phyloP scores from a whole-genome alignment of 2,329 filamentous ascomycete species.

The Fusarium anguioides region DNA sequence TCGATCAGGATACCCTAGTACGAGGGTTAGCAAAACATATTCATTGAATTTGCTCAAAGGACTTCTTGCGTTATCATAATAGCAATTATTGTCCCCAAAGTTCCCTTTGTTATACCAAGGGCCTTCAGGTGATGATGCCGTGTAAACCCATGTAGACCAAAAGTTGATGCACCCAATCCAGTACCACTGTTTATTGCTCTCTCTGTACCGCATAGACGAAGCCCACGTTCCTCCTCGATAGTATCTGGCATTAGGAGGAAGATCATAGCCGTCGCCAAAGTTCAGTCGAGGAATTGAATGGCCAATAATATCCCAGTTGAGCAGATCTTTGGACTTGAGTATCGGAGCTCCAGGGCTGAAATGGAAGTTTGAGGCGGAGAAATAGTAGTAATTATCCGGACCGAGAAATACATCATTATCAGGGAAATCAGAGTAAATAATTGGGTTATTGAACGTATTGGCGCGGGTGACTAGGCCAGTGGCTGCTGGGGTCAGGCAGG shows the following conservation, averaged over 20 bases:
- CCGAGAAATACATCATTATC: constrained; percentile 50
- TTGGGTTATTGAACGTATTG: constrained; percentile 54
- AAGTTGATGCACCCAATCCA: constrained; percentile 63
- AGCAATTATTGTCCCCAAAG: too few relatives aligned
- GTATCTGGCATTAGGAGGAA: constrained; percentile 52
- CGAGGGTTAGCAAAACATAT: too few relatives aligned
- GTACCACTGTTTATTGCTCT: constrained; percentile 62
- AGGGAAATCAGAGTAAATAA: constrained; percentile 65
- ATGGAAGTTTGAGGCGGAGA: constrained; percentile 66
- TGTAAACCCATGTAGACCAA: too few relatives aligned
- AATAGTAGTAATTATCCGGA: constrained; percentile 61
- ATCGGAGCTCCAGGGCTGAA: constrained; percentile 68
- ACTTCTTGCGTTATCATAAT: too few relatives aligned
- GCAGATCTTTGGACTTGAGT: constrained; percentile 47
- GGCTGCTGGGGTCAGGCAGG: not conserved
- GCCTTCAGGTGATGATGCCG: too few relatives aligned
- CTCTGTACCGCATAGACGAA: constrained; percentile 62
- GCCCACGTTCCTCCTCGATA: constrained; percentile 69
- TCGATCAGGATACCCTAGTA: too few relatives aligned
- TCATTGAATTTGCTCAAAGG: too few relatives aligned
- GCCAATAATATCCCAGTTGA: constrained; percentile 11
- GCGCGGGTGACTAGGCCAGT: not conserved
- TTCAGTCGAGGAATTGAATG: constrained; percentile 59
- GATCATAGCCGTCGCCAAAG: constrained; percentile 61
- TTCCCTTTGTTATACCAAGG: too few relatives aligned